Conservation (phyloP, 164 flowering plant genomes). For the Nymphaea colorata region DNA sequence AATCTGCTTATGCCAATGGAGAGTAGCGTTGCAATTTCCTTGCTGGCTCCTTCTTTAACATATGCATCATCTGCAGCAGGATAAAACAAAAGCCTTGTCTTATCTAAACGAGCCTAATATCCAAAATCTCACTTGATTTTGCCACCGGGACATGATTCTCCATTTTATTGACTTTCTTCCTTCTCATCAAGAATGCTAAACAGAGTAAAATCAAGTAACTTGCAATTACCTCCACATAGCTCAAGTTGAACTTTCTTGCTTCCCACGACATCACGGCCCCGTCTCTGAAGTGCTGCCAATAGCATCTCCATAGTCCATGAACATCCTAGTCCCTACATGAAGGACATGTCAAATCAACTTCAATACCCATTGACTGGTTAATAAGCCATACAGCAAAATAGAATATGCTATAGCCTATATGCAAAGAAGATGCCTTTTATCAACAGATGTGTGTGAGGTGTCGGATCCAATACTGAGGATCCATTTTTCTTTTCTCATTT, state of each 20-base stretch:
- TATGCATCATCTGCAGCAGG: neutral
- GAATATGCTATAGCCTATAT: neutral
- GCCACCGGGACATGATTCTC: neutral
- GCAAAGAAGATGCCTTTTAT: neutral
- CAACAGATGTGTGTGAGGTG: too few relatives aligned
- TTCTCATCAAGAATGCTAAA: neutral
- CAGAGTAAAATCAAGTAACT: neutral
- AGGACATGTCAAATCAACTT: neutral
- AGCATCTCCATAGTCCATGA: constrained; percentile 41
- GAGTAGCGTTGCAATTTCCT: neutral
- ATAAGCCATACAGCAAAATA: neutral
- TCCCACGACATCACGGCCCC: constrained; percentile 90
- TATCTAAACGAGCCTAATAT: neutral
- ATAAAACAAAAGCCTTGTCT: neutral
- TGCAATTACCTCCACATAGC: neutral
- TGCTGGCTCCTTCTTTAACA: constrained; percentile 4
- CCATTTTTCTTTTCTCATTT: too few relatives aligned
- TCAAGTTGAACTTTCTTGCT: constrained; percentile 32
- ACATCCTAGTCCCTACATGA: constrained; percentile 16
- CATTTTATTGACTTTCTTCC: neutral
- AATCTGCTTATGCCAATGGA: too few relatives aligned
- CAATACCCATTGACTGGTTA: neutral
- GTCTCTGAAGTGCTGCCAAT: constrained; percentile 43
- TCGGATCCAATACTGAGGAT: too few relatives aligned
- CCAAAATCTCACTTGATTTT: neutral